A percentile compares a stretch with the other conserved stretches of the same genome.
phyloP scores from a whole-genome alignment of 2,329 filamentous ascomycete genomes.

The Tolypocladium paradoxum region DNA sequence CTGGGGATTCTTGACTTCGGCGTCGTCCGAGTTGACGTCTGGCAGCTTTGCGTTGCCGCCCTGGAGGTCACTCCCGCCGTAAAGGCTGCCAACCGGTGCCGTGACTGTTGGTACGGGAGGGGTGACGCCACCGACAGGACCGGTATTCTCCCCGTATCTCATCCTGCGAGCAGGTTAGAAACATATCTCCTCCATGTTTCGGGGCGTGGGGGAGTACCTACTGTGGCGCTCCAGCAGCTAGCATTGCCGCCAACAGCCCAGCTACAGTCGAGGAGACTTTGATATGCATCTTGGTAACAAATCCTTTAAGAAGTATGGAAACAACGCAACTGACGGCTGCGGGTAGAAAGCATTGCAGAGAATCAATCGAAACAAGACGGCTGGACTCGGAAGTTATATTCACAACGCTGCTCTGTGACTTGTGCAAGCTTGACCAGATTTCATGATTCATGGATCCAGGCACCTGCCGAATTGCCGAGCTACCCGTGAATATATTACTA shows the following conservation, averaged over 20 bases:
- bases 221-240: background rate
- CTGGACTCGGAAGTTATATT: no score
- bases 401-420: no score
- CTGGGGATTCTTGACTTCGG: constrained; percentile 25
- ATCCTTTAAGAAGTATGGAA: background rate
- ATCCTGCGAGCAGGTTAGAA: background rate
- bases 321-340: no score
- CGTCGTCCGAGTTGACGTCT: constrained; percentile 25
- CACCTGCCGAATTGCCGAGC: no score
- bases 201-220: background rate
- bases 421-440: no score
- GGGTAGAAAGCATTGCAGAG: no score
- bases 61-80: constrained; percentile 26
- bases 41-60: constrained; percentile 28
- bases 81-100: constrained; percentile 25
- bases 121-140: constrained; percentile 28
- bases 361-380: no score
- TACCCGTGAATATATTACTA: no score
- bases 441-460: no score
- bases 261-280: background rate
- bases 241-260: background rate
- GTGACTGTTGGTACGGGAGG: constrained; percentile 27
- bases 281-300: background rate
- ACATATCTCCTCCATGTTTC: no score
- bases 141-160: constrained; percentile 28